Evolutionary conservation across 495 filamentous ascomycete species (phyloP), one percentile per base, ranked within the genome.

Genomic region (Aspergillus sclerotioniger): DNA sequence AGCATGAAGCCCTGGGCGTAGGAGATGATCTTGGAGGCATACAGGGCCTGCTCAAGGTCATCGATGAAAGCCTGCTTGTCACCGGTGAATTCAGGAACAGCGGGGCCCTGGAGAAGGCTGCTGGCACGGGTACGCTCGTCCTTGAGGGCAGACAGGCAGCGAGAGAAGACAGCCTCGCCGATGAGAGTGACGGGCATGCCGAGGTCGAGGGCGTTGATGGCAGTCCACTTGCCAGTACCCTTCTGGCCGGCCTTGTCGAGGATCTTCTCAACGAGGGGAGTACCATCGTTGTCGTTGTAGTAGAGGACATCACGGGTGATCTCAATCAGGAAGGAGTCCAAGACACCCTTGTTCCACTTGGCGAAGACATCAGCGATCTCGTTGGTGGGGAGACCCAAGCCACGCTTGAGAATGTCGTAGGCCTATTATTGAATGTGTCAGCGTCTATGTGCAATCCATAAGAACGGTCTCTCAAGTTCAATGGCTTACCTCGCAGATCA

Each of bases 1-100:
- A 98, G 85, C 95, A 98, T 98, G 84, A 98, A 98, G 71, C 94
- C 94, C 78, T 98, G 94, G 63, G 93, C 91, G 71, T 98, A 98
- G 37, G 94, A 98, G 77, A 98, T 97, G 68, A 98, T 98, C 87
- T 98, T 98, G 58, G 94, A 98, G 55, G 94, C 94, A 67, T 98
- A 98, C 56, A 98, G 86, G 58, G 94, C 94, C 82, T 98, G 94
- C 81, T 98, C 94, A 46, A 98, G 88, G 77, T 98, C 90, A 59
- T 90, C 90, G 66, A 98, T 82, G 84, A 97, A 94, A 73, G 90
- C 81, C 71, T 92, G 82, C 84, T 89, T 91, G 84, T 96, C 84
- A 68, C 92, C 94, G 44, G 84, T 80, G 79, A 97, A 98, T 56
- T 86, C 84, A 59, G 81, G 86, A 62, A 25, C 25, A 25, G 80